phyloP scores from a whole-genome alignment of 2,329 filamentous ascomycete species.

The Ascosphaera pollenicola region DNA sequence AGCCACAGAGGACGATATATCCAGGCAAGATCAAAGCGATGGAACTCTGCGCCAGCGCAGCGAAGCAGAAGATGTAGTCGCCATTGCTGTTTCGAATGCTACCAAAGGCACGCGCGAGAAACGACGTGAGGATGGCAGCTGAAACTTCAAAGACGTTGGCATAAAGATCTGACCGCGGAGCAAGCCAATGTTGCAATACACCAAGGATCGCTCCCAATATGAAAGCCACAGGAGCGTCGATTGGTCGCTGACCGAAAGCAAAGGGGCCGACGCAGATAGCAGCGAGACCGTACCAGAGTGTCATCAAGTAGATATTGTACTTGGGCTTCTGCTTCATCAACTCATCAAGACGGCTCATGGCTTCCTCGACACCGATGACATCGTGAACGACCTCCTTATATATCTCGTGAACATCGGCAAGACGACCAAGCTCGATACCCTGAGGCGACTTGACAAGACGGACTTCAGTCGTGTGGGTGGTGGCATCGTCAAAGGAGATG shows the following conservation, averaged over 20 bases:
- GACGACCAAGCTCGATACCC: conserved; percentile 21
- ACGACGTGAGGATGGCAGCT: conserved; percentile 43
- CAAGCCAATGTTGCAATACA: conserved; percentile 49
- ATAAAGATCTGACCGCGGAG: conserved; percentile 47
- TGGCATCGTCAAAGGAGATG: conserved; percentile 50
- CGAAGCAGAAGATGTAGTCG: conserved; percentile 41
- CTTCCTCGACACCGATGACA: conserved; percentile 23
- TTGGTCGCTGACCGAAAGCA: conserved; percentile 52
- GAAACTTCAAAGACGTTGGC: conserved; percentile 43
- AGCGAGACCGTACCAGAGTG: conserved; percentile 53
- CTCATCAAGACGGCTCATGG: conserved; percentile 19
- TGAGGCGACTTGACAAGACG: conserved; percentile 21
- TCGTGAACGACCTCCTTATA: conserved; percentile 28
- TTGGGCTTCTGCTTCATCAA: conserved; percentile 37
- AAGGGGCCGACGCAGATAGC: conserved; percentile 59
- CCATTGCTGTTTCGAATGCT: conserved; percentile 29
- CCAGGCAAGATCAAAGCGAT: conserved; percentile 55
- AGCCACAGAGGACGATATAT: conserved; percentile 37
- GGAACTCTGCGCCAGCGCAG: conserved; percentile 47
- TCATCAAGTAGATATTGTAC: conserved; percentile 29
- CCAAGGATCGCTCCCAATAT: conserved; percentile 54
- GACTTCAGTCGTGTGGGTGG: conserved; percentile 25
- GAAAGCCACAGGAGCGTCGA: conserved; percentile 61
- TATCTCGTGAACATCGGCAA: conserved; percentile 23
- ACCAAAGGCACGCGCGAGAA: conserved; percentile 45